Conservation (phyloP, 768 basidiomycete genomes). For the Pholiota molesta region DNA sequence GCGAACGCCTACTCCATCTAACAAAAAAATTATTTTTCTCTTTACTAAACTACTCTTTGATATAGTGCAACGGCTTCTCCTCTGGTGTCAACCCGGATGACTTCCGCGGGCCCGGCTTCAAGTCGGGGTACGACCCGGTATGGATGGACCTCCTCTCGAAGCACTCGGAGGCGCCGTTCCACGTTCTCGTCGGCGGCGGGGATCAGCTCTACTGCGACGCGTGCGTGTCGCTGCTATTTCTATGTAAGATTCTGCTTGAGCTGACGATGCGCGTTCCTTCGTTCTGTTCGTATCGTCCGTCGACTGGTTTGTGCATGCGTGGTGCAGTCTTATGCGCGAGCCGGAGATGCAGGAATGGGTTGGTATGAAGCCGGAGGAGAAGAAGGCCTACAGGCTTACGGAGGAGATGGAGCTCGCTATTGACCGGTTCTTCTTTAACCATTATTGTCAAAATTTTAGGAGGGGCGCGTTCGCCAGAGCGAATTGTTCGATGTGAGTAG, state of each 20-base stretch:
- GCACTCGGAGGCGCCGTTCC: conserved; percentile 82
- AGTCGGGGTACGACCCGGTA: conserved; percentile 84
- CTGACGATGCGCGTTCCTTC: too few relatives aligned
- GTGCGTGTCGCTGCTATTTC: conserved; percentile 37
- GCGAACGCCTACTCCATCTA: too few relatives aligned
- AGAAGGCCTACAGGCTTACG: conserved; percentile 61
- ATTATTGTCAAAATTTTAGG: conserved; percentile 87
- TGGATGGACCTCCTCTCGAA: conserved; percentile 92
- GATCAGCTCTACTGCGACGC: conserved; percentile 90
- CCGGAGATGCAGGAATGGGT: conserved; percentile 91
- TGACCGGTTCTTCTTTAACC: conserved; percentile 89
- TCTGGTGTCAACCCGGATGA: conserved; percentile 89
- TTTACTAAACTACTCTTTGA: background rate
- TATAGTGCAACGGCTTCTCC: conserved; percentile 86
- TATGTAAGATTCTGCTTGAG: background rate
- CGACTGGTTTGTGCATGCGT: too few relatives aligned
- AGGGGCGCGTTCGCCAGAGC: conserved; percentile 90
- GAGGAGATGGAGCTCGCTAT: conserved; percentile 75
- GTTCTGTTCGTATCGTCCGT: too few relatives aligned
- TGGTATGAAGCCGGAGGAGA: conserved; percentile 56
- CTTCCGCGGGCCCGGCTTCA: conserved; percentile 80
- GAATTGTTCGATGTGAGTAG: conserved; percentile 84
- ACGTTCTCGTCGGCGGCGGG: conserved; percentile 91
- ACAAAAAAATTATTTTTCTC: background rate
- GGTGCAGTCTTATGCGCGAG: conserved; percentile 73